A percentile compares a stretch with the other conserved stretches of the same genome.
Evolutionary conservation across 768 basidiomycete genomes (phyloP).

Genomic region (Auriscalpium orientale): DNA sequence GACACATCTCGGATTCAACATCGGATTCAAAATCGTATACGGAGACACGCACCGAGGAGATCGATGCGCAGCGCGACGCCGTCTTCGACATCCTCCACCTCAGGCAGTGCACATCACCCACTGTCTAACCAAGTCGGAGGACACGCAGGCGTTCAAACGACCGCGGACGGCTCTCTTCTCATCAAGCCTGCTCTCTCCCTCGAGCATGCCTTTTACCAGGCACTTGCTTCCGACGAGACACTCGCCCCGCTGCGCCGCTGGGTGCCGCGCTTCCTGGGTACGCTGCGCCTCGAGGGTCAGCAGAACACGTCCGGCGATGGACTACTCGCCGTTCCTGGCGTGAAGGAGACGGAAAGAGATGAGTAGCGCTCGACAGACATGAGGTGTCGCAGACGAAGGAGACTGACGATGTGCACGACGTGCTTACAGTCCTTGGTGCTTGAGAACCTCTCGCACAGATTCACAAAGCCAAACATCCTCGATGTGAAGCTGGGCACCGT

Average conservation of each 20-base stretch:
- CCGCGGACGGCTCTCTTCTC: conserved; percentile 68
- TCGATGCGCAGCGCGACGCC: too few relatives aligned
- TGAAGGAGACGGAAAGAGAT: conserved; percentile 36
- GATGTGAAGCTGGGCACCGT: conserved; percentile 92
- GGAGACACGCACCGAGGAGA: too few relatives aligned
- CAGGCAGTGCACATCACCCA: too few relatives aligned
- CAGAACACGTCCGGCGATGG: conserved; percentile 6
- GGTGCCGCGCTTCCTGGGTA: conserved; percentile 74
- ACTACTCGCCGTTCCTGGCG: conserved; percentile 15
- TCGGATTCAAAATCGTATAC: too few relatives aligned
- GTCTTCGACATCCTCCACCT: too few relatives aligned
- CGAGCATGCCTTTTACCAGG: conserved; percentile 70
- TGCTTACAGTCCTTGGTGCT: conserved; percentile 65
- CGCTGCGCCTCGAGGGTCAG: conserved; percentile 64
- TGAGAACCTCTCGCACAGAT: conserved; percentile 72
- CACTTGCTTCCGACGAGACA: conserved; percentile 32
- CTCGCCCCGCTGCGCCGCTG: conserved; percentile 45
- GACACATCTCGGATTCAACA: too few relatives aligned
- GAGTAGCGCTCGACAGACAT: conserved; percentile 20
- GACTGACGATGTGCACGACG: conserved; percentile 1
- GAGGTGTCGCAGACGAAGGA: not conserved
- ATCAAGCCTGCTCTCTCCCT: conserved; percentile 65
- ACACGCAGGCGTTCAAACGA: conserved; percentile 64
- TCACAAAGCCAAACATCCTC: conserved; percentile 76
- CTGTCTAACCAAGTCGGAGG: conserved; percentile 63